These are phyloP conservation scores for Blastobotrys chiropterorum DNA, from an alignment of 805 yeast species.

Conservation along the genomic window DNA sequence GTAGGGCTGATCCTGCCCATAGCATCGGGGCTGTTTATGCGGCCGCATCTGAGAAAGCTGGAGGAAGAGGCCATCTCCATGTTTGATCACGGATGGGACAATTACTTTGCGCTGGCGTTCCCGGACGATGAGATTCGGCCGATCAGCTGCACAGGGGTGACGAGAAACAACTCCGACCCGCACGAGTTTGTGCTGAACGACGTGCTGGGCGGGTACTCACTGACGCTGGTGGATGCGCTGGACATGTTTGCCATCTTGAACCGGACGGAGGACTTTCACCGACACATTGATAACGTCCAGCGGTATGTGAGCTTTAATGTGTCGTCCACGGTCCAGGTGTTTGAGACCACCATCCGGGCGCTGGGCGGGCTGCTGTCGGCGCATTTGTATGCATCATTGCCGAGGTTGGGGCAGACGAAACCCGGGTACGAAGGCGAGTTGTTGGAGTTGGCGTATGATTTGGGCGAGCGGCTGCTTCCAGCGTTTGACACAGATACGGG, in stretches of 20 bases:
- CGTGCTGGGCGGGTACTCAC: slow-evolving; percentile 75
- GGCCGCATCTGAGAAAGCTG: neutral
- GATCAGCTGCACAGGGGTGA: slow-evolving; percentile 59
- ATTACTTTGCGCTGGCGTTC: slow-evolving; percentile 62
- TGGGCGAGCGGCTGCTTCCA: slow-evolving; percentile 64
- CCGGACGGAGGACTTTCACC: slow-evolving; percentile 49
- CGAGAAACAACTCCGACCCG: slow-evolving; percentile 51
- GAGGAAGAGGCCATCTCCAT: slow-evolving; percentile 25
- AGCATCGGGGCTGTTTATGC: too few relatives aligned
- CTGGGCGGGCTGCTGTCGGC: slow-evolving; percentile 77
- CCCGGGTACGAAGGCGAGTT: slow-evolving; percentile 62
- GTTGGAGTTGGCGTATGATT: slow-evolving; percentile 62
- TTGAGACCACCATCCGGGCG: slow-evolving; percentile 77
- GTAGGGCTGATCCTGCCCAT: too few relatives aligned
- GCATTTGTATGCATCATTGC: slow-evolving; percentile 62
- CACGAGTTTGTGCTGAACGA: slow-evolving; percentile 64
- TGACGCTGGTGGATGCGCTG: slow-evolving; percentile 71
- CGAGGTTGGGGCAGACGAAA: slow-evolving; percentile 37
- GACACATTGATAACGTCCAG: slow-evolving; percentile 37
- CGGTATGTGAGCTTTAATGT: slow-evolving; percentile 45
- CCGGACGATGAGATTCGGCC: slow-evolving; percentile 81
- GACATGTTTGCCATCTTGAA: slow-evolving; percentile 74
- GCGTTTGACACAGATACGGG: slow-evolving; percentile 62
- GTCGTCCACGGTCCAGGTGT: slow-evolving; percentile 75
- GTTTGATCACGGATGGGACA: slow-evolving; percentile 69